A percentile compares a stretch with the other conserved stretches of the same genome.
phyloP scores from a whole-genome alignment of 2,329 filamentous ascomycete genomes.

The Didymella segeticola region DNA sequence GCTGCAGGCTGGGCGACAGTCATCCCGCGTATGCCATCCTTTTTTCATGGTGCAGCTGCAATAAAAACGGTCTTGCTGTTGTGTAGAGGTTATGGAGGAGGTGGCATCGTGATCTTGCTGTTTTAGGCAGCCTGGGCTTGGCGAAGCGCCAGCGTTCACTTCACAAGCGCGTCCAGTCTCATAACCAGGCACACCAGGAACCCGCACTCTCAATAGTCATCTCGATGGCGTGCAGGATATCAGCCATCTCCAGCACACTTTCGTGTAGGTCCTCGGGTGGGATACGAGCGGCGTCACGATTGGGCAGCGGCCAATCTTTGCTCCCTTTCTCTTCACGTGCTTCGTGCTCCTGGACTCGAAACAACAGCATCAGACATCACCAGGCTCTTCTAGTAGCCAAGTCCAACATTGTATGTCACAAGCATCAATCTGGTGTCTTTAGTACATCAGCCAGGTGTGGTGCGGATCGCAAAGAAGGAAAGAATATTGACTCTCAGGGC shows the following conservation, averaged over 20 bases:
- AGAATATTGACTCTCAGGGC: constrained; percentile 6
- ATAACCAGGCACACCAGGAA: constrained; percentile 16
- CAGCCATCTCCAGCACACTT: constrained; percentile 17
- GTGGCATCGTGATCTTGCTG: constrained; percentile 2
- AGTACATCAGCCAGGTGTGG: constrained; percentile 26
- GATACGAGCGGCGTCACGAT: constrained; percentile 11
- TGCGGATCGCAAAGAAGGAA: constrained; percentile 17
- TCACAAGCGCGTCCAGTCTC: constrained; percentile 10
- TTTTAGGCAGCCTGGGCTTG: constrained; percentile 4
- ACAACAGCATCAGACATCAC: constrained; percentile 12
- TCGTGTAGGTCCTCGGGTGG: constrained; percentile 15
- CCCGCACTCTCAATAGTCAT: constrained; percentile 13
- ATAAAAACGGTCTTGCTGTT: background rate
- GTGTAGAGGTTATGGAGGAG: background rate
- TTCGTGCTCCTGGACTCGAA: constrained; percentile 28
- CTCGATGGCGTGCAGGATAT: constrained; percentile 29
- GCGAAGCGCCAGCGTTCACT: background rate
- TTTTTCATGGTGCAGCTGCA: no score
- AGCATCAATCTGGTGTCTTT: constrained; percentile 20
- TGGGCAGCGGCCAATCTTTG: constrained; percentile 26
- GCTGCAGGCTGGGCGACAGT: background rate
- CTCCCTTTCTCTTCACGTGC: constrained; percentile 41
- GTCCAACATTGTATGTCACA: constrained; percentile 1
- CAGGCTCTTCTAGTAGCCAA: constrained; percentile 2
- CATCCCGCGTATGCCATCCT: no score